Evolutionary conservation across 768 basidiomycete species (phyloP), one percentile per base, ranked within the genome.

Genomic region (Leccinum imitatum): DNA sequence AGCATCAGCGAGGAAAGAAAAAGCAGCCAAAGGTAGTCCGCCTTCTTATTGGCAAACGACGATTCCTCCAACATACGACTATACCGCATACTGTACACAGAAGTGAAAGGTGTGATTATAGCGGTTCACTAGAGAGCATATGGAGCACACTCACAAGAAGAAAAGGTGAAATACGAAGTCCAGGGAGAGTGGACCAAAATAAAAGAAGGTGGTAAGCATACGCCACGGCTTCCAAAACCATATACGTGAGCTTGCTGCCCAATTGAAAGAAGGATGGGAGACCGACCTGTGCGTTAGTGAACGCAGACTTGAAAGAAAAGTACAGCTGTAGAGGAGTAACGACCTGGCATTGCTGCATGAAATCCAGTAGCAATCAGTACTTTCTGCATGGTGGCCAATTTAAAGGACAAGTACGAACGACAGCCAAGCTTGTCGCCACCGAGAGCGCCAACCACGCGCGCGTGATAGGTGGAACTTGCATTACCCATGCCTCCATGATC

Each of bases 141-240:
- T 17, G 27, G 1, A 17, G 37, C 11, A 21, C 11, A 78, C 95
- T 73, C 71, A 96, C 96, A 99, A 97, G 82, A 98, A 99, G 81
- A 98, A 98, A 56, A 99, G 82, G 73, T 98, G 96, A 76, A 98
- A 97, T 59, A 96, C 82, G 66, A 98, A 93, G 74, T 98, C 96
- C 21, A 98, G 78, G 4, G 91, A 93, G 69, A 98, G 85, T 1
- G 89, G 84, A 11, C 96, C 97, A 75, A 98, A 98, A 76, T 95
- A 99, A 68, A 95, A 89, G 82, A 98, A 98, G 11, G 91, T 96
- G 30, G 95, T 95, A 46, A 89, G 74, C 50, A 86, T 82, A 30
- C 96, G 84, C 95, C 95, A 98, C 65, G 87, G 81, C 93, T 97
- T 58, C 39, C 57, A 53, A 25, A 47, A 41, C 53, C 35, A 64